Evolutionary conservation across 2,329 filamentous ascomycete genomes (phyloP).

Genomic region (Aspergillus tamarii): DNA sequence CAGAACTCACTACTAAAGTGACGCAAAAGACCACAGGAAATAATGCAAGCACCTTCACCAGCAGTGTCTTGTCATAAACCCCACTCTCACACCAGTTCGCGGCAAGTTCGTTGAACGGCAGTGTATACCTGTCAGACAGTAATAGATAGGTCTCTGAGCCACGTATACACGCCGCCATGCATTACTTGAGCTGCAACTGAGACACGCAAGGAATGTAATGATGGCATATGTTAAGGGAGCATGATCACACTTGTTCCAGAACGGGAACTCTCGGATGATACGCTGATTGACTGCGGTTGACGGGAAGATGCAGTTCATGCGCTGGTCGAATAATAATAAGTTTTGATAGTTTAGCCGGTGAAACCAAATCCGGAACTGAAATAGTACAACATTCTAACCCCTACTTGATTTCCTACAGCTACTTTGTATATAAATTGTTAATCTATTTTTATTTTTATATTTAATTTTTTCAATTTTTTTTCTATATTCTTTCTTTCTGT

Average conservation of each 20-base stretch:
- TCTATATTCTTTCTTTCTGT: too few species aligned
- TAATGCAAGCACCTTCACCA: constrained; percentile 9
- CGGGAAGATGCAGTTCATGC: constrained; percentile 17
- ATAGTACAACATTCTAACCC: not conserved
- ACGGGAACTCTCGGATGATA: not conserved
- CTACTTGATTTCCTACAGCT: not conserved
- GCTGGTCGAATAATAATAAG: constrained; percentile 14
- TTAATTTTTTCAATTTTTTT: too few species aligned
- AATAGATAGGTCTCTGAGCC: constrained; percentile 7
- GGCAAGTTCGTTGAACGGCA: constrained; percentile 15
- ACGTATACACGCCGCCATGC: constrained; percentile 21
- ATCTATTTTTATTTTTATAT: too few species aligned
- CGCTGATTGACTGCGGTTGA: constrained; percentile 13
- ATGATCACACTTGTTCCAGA: not conserved
- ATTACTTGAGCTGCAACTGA: constrained; percentile 18
- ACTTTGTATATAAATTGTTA: too few species aligned
- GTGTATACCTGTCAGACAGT: constrained; percentile 13
- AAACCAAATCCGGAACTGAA: not conserved
- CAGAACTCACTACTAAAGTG: constrained; percentile 8
- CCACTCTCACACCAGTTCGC: constrained; percentile 15
- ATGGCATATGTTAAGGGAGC: constrained; percentile 18
- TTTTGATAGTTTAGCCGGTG: constrained; percentile 1
- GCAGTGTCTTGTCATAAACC: constrained; percentile 7
- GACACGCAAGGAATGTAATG: constrained; percentile 19
- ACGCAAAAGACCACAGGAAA: constrained; percentile 13